Evolutionary conservation across 2,329 filamentous ascomycete species (phyloP).

Genomic region (Cladosporium sp.): DNA sequence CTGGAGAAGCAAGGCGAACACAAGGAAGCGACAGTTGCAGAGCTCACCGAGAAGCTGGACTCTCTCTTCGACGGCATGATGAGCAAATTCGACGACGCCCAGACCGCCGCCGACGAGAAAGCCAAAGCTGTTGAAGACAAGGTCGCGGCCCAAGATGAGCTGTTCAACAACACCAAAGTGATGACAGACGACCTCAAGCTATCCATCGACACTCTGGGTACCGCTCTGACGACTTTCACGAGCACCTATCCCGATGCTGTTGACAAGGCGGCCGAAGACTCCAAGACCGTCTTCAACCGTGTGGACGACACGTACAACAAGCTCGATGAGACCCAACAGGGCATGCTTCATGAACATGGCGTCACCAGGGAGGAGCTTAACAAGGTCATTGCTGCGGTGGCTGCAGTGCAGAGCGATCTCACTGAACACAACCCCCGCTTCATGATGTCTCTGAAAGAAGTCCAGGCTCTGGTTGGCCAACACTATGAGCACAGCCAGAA

Average conservation of each 20-base stretch:
- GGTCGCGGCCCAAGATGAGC: conserved; percentile 66
- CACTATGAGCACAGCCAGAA: conserved; percentile 85
- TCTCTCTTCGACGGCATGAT: conserved; percentile 78
- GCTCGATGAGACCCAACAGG: conserved; percentile 68
- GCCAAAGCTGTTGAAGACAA: conserved; percentile 69
- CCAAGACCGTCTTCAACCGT: conserved; percentile 76
- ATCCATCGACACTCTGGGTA: conserved; percentile 78
- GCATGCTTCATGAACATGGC: conserved; percentile 73
- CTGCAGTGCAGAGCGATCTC: conserved; percentile 71
- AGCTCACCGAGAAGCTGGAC: conserved; percentile 57
- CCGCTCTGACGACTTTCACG: conserved; percentile 46
- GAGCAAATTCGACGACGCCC: conserved; percentile 82
- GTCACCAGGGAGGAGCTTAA: conserved; percentile 76
- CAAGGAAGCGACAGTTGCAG: conserved; percentile 50
- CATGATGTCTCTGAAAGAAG: conserved; percentile 76
- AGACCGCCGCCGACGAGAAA: conserved; percentile 67
- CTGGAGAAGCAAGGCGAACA: conserved; percentile 58
- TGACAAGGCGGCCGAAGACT: conserved; percentile 82
- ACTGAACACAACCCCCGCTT: conserved; percentile 84
- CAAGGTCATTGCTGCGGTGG: conserved; percentile 67
- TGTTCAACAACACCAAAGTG: conserved; percentile 68
- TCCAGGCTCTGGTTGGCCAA: conserved; percentile 74
- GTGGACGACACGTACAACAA: conserved; percentile 74
- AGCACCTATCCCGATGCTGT: conserved; percentile 64
- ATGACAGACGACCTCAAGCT: conserved; percentile 83